A percentile compares a stretch with the other conserved stretches of the same genome.
Evolutionary conservation across 306 rosid species (phyloP).

Genomic region (Cucumis sativus): DNA sequence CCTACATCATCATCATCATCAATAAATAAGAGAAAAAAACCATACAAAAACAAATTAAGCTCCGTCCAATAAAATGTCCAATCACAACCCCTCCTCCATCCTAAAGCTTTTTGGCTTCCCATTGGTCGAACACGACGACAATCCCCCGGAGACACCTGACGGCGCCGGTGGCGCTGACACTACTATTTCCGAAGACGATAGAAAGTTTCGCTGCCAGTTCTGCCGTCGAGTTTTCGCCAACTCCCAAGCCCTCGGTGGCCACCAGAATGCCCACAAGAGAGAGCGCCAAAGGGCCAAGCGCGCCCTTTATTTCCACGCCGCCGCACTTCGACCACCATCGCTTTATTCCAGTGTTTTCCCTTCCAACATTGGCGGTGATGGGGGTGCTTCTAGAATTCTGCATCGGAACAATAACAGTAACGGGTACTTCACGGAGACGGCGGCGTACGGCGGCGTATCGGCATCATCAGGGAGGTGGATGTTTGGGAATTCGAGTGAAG

Average conservation of each 20-base stretch:
- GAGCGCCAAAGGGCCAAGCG: constrained; percentile 53
- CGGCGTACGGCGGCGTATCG: not conserved
- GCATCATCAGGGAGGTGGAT: not conserved
- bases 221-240: constrained; percentile 43
- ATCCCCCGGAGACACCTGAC: constrained; percentile 5
- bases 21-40: not conserved
- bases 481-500: not conserved
- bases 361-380: not conserved
- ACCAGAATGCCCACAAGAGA: constrained; percentile 71
- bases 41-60: not conserved
- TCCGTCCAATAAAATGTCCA: constrained; percentile 16
- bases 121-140: constrained; percentile 22
- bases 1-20: not conserved
- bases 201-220: constrained; percentile 51
- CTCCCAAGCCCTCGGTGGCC: constrained; percentile 68
- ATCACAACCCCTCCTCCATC: constrained; percentile 18
- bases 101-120: constrained; percentile 50
- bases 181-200: constrained; percentile 12
- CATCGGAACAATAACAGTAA: not conserved
- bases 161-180: not conserved
- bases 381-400: not conserved
- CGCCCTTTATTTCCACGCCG: constrained; percentile 22
- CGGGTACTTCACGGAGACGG: not conserved
- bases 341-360: not conserved
- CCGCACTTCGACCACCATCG: not conserved